Conservation (phyloP, 1,284 basidiomycete genomes). For the Puccinia coronata region DNA sequence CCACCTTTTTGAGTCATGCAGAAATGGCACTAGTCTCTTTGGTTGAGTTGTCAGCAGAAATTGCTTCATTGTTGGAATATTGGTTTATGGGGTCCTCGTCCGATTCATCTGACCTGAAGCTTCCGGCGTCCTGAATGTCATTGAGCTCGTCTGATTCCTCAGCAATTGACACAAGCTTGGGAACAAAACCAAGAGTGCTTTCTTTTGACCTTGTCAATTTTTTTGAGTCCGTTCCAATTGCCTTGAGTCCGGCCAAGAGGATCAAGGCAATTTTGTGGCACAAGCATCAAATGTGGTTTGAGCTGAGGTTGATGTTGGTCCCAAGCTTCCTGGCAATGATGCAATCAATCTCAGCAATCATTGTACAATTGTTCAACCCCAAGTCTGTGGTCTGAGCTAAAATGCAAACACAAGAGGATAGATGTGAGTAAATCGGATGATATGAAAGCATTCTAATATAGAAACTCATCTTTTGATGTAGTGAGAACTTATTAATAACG, state of each 20-base stretch:
- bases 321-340: neutral
- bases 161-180: neutral
- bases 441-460: neutral
- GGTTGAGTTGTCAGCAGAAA: too few relatives aligned
- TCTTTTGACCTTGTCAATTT: neutral
- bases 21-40: too few relatives aligned
- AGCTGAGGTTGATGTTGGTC: neutral
- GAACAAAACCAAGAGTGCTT: neutral
- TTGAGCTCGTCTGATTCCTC: neutral
- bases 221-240: neutral
- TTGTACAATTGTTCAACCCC: slow-evolving; percentile 16
- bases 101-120: too few relatives aligned
- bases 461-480: slow-evolving; percentile 23
- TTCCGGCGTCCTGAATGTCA: too few relatives aligned
- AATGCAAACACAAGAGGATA: neutral
- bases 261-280: slow-evolving; percentile 26
- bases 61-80: too few relatives aligned
- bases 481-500: neutral
- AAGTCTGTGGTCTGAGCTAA: slow-evolving; percentile 12
- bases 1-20: neutral
- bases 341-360: slow-evolving; percentile 3
- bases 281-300: neutral
- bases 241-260: slow-evolving; percentile 5
- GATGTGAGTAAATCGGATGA: too few relatives aligned
- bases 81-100: too few relatives aligned